Conservation (phyloP, 2,329 filamentous ascomycete species). For the Exserohilum turcica region DNA sequence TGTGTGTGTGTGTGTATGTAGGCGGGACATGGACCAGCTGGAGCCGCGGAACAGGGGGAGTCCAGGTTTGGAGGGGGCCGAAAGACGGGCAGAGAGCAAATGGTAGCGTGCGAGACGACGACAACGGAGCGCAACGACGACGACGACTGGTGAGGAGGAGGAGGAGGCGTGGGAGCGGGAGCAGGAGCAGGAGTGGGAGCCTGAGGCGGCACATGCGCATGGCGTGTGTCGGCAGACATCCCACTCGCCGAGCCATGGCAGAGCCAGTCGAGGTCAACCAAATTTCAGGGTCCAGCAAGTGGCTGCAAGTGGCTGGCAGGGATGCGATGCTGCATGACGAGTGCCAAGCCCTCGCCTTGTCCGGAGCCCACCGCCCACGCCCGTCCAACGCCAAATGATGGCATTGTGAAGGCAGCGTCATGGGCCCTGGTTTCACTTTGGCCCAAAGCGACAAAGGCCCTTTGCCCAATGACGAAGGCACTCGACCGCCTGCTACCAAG, state of each 20-base stretch:
- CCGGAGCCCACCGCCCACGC: constrained; percentile 14
- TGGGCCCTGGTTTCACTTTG: constrained; percentile 7
- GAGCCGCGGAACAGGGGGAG: constrained; percentile 14
- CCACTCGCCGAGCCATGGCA: constrained; percentile 18
- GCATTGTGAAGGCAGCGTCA: constrained; percentile 23
- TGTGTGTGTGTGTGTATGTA: too few species aligned
- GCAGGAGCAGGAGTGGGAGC: constrained; percentile 10
- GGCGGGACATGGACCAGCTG: too few species aligned
- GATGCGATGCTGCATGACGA: constrained; percentile 23
- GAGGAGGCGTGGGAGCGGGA: too few species aligned
- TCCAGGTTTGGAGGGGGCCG: not conserved
- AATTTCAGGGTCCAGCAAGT: constrained; percentile 26
- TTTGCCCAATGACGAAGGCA: constrained; percentile 13
- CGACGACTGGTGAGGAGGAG: too few species aligned
- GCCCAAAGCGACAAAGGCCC: constrained; percentile 1
- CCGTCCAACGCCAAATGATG: constrained; percentile 28
- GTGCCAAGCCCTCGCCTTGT: constrained; percentile 21
- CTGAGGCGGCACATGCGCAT: constrained; percentile 11
- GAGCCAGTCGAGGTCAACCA: constrained; percentile 10
- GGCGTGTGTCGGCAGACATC: constrained; percentile 17
- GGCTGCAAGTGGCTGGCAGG: constrained; percentile 12
- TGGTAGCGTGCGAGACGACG: constrained; percentile 17
- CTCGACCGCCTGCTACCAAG: constrained; percentile 6
- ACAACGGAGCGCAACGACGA: too few species aligned
- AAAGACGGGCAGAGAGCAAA: constrained; percentile 4